These are phyloP conservation scores for Cercospora sp. DNA, from an alignment of 2,329 filamentous ascomycete species.

Conservation along the genomic window DNA sequence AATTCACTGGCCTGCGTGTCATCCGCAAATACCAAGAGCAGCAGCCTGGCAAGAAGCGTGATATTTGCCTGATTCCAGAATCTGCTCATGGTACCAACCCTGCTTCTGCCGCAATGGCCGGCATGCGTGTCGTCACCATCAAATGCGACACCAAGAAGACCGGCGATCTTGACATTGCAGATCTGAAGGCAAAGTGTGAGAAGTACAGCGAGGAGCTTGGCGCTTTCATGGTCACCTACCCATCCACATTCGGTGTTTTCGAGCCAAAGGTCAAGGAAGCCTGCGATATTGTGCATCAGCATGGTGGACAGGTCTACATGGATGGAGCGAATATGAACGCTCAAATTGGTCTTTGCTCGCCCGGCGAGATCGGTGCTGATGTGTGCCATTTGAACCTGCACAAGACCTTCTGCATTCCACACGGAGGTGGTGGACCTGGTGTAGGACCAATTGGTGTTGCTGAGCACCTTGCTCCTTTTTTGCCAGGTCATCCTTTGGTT, in stretches of 20 bases:
- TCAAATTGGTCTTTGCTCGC: constrained; percentile 91
- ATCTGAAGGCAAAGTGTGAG: constrained; percentile 84
- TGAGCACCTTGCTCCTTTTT: constrained; percentile 70
- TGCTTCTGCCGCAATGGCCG: constrained; percentile 90
- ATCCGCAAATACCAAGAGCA: constrained; percentile 82
- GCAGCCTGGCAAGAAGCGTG: constrained; percentile 67
- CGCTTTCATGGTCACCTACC: constrained; percentile 96
- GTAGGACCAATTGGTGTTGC: constrained; percentile 94
- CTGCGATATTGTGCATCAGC: constrained; percentile 78
- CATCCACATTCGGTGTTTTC: constrained; percentile 91
- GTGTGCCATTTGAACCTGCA: constrained; percentile 97
- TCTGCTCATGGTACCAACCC: constrained; percentile 96
- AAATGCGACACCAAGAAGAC: constrained; percentile 79
- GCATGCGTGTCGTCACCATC: constrained; percentile 88
- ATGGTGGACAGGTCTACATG: constrained; percentile 97
- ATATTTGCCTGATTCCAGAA: constrained; percentile 91
- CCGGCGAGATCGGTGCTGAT: constrained; percentile 91
- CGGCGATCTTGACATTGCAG: constrained; percentile 83
- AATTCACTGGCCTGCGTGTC: constrained; percentile 84
- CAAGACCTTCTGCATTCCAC: constrained; percentile 98
- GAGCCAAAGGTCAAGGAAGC: constrained; percentile 85
- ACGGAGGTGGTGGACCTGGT: constrained; percentile 90
- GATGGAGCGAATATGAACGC: constrained; percentile 99
- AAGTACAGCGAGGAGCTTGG: constrained; percentile 82
- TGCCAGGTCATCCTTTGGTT: constrained; percentile 69